Base-by-base conservation (phyloP, 2,329 filamentous ascomycete genomes). In the Teratosphaeria pseudoeucalypti region DNA sequence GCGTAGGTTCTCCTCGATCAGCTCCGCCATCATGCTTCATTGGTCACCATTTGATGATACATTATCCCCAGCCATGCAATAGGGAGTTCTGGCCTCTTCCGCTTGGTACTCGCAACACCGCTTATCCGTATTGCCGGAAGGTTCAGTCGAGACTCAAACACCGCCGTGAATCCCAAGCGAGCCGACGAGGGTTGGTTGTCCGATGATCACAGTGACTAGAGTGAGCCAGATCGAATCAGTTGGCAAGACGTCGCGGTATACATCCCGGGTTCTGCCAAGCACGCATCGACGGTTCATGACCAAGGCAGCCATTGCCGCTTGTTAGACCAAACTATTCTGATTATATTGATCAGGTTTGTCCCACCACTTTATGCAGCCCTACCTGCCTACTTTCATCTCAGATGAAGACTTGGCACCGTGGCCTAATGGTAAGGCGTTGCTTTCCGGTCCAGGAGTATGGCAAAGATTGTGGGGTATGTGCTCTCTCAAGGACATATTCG, bases 361-460 rank as follows among this genome's bases (percentile, higher is more conserved):
- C 43, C 43, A 49, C 43, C n/a, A 49, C 43, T 49, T 49, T 49
- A 23, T 49, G 43, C 43, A 49, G 43, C 19, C 43, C 43, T 49
- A 19, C 5, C n/a, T 19, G n/a, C 12, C 43, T 19, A 49, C 43
- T 16, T 9, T 23, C 14, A 49, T 19, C 43, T 49, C 12, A 49
- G 43, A 49, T 49, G 43, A 49, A 16, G 43, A 3, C 14, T 23
- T 19, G 43, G 43, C 43, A 63, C 64, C 63, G 67, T 70, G 68
- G 68, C 68, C 68, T 70, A 70, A 70, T 70, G 68, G 68, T 68
- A 70, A 70, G 68, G 68, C 68, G 67, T 67, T 67, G 66, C 64
- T 66, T 67, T 67, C 66, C 66, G 66, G 65, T 26, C 11, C 39
- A 56, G 53, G 52, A 53, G 19, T 12, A 14, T 65, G 63, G 64